These are phyloP conservation scores for Candida sanyaensis DNA, from an alignment of 1,139 yeast genomes.

Conservation along the genomic window DNA sequence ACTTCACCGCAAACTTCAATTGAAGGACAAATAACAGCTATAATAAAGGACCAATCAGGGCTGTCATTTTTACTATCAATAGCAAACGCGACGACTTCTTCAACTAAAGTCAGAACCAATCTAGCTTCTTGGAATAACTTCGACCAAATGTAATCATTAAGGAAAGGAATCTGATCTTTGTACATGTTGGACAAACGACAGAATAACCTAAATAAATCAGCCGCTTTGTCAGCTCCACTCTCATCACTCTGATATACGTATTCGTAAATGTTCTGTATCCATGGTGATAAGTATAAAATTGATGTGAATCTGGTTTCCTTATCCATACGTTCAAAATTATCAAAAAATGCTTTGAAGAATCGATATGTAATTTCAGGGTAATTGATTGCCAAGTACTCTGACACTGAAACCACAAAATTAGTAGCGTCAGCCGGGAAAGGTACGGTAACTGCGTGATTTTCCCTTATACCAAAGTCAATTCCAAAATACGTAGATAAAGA, in stretches of 20 bases:
- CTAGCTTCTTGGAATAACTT: slow-evolving; percentile 62
- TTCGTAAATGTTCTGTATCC: slow-evolving; percentile 72
- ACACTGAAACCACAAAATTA: slow-evolving; percentile 61
- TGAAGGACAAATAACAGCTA: slow-evolving; percentile 72
- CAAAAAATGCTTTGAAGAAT: slow-evolving; percentile 62
- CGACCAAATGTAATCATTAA: slow-evolving; percentile 68
- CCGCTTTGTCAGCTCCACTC: slow-evolving; percentile 61
- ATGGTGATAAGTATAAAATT: slow-evolving; percentile 64
- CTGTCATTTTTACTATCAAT: slow-evolving; percentile 76
- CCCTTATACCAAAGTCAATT: slow-evolving; percentile 60
- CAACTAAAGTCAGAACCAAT: slow-evolving; percentile 59
- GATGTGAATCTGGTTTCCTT: slow-evolving; percentile 37
- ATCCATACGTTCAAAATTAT: slow-evolving; percentile 50
- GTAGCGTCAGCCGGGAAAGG: slow-evolving; percentile 76
- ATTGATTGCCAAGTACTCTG: slow-evolving; percentile 55
- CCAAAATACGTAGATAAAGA: slow-evolving; percentile 62
- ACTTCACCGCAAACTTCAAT: slow-evolving; percentile 72
- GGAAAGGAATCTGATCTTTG: slow-evolving; percentile 32
- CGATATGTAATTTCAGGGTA: slow-evolving; percentile 66
- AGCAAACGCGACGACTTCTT: slow-evolving; percentile 73
- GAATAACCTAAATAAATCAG: slow-evolving; percentile 63
- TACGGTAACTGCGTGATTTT: slow-evolving; percentile 59
- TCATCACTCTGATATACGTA: slow-evolving; percentile 57
- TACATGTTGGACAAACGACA: slow-evolving; percentile 62
- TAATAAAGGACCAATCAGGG: slow-evolving; percentile 62